Base-by-base conservation (phyloP, 371 early-diverging fungal species). In the Dentiscutata heterogama region DNA sequence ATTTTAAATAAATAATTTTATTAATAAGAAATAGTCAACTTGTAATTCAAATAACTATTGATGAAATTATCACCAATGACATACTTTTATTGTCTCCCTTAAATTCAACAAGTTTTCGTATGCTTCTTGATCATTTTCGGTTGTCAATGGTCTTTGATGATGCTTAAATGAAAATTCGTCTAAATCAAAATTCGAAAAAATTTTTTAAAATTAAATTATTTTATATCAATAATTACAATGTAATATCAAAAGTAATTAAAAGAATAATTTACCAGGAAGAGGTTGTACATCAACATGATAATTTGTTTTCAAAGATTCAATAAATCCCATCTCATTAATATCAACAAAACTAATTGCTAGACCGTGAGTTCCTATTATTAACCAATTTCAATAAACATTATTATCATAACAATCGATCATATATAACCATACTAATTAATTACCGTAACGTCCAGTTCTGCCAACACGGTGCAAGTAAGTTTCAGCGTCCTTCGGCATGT, bases 391-490 rank as follows among this genome's bases (percentile, higher is more conserved):
- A 67, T n/a, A 39, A 67, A 18, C 1, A 39, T 67, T 31, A 53
- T 53, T 18, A 53, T 53, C 53, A 31, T 2, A 27, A 4, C 3
- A 6, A 25, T 27, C 6, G 2, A 5, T 42, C 20, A 20, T 39
- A 35, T 31, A 27, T 31, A 65, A 64, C 64, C 5, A 10, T 78
- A 77, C 20, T 3, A 25, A 67, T 50, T 88, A 81, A 50, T 92
- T 53, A 53, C 53, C 92, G 82, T 91, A 94, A 58, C 94, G 86
- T n/a, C 94, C 94, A 68, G 93, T 91, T 76, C 94, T 87, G n/a
- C 94, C 94, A 53, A 94, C 89, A 51, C 94, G 86, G 73, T 93
- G 93, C 22, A 93, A 82, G 71, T 93, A 94, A 10, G 92, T 91
- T 81, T 91, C 91, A 50, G 87, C 84, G 67, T 88, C 88, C 71